Base-by-base conservation (phyloP, 2,329 filamentous ascomycete genomes). In the Nigrograna mackinnonii region DNA sequence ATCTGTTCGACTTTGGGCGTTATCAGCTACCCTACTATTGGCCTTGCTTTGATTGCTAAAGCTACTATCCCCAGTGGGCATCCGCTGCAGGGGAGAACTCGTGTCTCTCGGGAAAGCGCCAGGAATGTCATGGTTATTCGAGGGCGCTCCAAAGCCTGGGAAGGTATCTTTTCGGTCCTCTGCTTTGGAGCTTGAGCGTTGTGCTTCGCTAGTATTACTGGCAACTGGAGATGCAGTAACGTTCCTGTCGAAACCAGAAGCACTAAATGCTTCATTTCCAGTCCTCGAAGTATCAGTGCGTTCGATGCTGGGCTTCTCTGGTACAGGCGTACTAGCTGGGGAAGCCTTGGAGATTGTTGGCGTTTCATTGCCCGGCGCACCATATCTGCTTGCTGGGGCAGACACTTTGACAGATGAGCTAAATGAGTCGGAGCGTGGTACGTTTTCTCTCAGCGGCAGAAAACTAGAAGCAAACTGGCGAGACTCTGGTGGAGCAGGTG, bases 371-470 rank as follows among this genome's bases (percentile, higher is more conserved):
- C 82, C 81, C 38, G 67, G 58, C 11, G 50, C 69, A 38, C 82
- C 83, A 64, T 81, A 75, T 64, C 84, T 71, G 70, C 87, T 83
- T 35, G 80, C 80, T 31, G 89, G 85, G 17, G 87, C 86, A 18
- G 88, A 89, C 6, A 86, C 86, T 67, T 87, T 87, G 20, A 87
- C 85, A 13, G 90, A 94, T 16, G 89, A 91, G 42, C 83, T 85
- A 40, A 87, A 72, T 3, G 88, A 89, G 47, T 88, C 85, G 36
- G 79, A 74, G 35, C 84, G 74, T 11, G 67, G 67, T 6, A 69
- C 47, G 12, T 80, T 78, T 41, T 79, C 76, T 33, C 76, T 74
- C 54, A 95, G 83, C 4, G 89, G 87, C 35, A 92, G 72, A 64
- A 87, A 86, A 59, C 81, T 85, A 5, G 90, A 88, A 44, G 80